Evolutionary conservation across 352 stramenopile species (phyloP).

Genomic region (Phytopythium helicoides): DNA sequence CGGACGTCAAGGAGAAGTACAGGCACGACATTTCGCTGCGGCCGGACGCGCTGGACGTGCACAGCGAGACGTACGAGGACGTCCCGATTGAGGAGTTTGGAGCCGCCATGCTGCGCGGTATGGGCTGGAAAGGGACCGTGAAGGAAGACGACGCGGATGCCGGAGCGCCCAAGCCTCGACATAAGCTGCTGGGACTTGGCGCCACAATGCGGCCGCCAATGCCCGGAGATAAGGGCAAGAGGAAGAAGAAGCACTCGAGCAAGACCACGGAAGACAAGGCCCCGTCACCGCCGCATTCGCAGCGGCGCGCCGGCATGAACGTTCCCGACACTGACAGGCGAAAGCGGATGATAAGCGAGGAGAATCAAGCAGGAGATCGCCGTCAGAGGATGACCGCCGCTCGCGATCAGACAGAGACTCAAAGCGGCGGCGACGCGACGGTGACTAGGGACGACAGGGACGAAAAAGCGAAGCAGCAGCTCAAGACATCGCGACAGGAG

Average conservation of each 20-base stretch:
- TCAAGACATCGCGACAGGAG: conserved; percentile 9
- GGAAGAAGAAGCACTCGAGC: conserved; percentile 20
- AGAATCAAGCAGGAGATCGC: not conserved
- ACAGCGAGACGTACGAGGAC: conserved; percentile 80
- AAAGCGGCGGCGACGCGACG: conserved; percentile 12
- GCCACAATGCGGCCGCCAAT: conserved; percentile 75
- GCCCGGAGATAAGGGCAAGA: conserved; percentile 32
- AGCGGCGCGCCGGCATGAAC: conserved; percentile 12
- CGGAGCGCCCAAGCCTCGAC: conserved; percentile 66
- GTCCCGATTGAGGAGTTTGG: conserved; percentile 96
- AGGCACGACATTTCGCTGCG: conserved; percentile 77
- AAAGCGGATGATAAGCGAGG: conserved; percentile 7
- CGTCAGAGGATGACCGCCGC: conserved; percentile 2
- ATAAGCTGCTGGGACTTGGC: conserved; percentile 91
- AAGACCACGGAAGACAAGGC: conserved; percentile 1
- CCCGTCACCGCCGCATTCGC: conserved; percentile 3
- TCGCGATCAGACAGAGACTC: conserved; percentile 6
- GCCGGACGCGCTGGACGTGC: conserved; percentile 78
- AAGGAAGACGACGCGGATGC: conserved; percentile 38
- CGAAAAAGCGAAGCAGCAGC: conserved; percentile 2
- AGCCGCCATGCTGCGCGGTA: conserved; percentile 93
- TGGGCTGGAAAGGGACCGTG: conserved; percentile 94
- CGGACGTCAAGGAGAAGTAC: conserved; percentile 82
- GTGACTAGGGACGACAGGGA: not conserved
- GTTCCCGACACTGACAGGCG: conserved; percentile 4